A percentile compares a stretch with the other conserved stretches of the same genome.
Evolutionary conservation across 345 rosid species (phyloP).

Genomic region (Boechera stricta): DNA sequence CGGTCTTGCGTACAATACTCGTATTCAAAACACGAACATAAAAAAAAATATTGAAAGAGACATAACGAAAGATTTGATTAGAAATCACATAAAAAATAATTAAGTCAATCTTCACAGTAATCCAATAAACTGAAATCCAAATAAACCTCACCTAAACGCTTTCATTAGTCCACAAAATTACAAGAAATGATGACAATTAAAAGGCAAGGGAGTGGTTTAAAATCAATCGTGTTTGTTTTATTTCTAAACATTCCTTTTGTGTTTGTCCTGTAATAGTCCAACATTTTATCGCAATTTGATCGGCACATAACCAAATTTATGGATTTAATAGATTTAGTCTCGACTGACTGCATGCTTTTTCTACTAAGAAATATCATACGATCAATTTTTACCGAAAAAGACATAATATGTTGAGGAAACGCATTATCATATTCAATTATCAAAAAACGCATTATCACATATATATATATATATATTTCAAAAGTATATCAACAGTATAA

Average conservation of each 20-base stretch:
- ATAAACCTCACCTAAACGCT: conserved; percentile 45
- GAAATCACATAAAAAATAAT: conserved; percentile 11
- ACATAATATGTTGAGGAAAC: neutral
- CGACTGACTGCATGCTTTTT: neutral
- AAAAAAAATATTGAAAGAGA: neutral
- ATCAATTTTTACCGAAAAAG: neutral
- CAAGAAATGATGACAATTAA: conserved; percentile 47
- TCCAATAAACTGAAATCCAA: conserved; percentile 45
- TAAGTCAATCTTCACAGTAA: conserved; percentile 30
- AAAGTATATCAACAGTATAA: neutral
- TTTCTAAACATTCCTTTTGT: conserved; percentile 42
- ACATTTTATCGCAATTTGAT: conserved; percentile 31
- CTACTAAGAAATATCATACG: neutral
- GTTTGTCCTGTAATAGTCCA: conserved; percentile 44
- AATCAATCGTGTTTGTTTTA: conserved; percentile 22
- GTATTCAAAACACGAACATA: neutral
- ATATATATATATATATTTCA: neutral
- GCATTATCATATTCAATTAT: neutral
- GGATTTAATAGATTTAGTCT: conserved; percentile 15
- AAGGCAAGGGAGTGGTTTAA: conserved; percentile 48
- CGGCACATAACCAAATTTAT: conserved; percentile 3
- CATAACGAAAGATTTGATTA: conserved; percentile 25
- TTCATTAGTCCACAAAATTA: conserved; percentile 41
- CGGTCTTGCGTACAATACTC: neutral
- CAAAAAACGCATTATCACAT: too few relatives aligned